A percentile compares a stretch with the other conserved stretches of the same genome.
phyloP scores from a whole-genome alignment of 371 early-diverging fungal genomes.

The Mortierella sp. region DNA sequence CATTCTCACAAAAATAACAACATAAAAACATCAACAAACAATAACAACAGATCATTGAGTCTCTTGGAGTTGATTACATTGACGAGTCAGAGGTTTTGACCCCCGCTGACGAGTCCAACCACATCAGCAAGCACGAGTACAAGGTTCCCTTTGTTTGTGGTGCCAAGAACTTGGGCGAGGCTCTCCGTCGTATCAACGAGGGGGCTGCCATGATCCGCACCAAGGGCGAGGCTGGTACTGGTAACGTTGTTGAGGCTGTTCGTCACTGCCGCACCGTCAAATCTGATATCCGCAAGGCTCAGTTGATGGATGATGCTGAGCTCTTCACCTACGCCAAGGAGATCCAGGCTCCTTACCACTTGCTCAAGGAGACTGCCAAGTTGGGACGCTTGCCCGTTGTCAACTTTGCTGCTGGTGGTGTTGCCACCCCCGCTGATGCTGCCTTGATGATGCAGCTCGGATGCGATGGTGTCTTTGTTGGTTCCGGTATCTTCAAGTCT shows the following conservation, averaged over 20 bases:
- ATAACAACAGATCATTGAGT: slow-evolving; percentile 83
- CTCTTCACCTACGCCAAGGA: slow-evolving; percentile 94
- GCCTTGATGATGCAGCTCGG: slow-evolving; percentile 98
- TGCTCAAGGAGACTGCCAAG: slow-evolving; percentile 90
- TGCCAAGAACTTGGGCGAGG: slow-evolving; percentile 96
- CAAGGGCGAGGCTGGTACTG: slow-evolving; percentile 98
- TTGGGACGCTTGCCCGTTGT: slow-evolving; percentile 96
- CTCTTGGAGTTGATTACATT: slow-evolving; percentile 94
- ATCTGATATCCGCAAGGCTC: slow-evolving; percentile 85
- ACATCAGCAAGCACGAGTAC: slow-evolving; percentile 94
- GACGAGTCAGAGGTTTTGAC: slow-evolving; percentile 98
- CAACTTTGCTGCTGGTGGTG: slow-evolving; percentile 98
- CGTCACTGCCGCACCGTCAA: slow-evolving; percentile 92
- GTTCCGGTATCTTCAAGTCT: slow-evolving; percentile 92
- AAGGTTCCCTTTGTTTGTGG: slow-evolving; percentile 97
- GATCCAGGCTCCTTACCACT: slow-evolving; percentile 89
- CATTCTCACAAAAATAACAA: background rate
- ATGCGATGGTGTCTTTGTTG: slow-evolving; percentile 97
- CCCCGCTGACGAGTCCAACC: slow-evolving; percentile 93
- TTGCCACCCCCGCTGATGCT: slow-evolving; percentile 97
- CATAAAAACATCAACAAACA: background rate
- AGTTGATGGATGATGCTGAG: slow-evolving; percentile 77
- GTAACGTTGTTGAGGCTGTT: slow-evolving; percentile 97
- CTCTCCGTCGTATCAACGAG: slow-evolving; percentile 95
- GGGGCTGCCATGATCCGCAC: slow-evolving; percentile 99